These are phyloP conservation scores for Populus trichocarpa DNA, from an alignment of 441 rosid genomes.

Conservation along the genomic window DNA sequence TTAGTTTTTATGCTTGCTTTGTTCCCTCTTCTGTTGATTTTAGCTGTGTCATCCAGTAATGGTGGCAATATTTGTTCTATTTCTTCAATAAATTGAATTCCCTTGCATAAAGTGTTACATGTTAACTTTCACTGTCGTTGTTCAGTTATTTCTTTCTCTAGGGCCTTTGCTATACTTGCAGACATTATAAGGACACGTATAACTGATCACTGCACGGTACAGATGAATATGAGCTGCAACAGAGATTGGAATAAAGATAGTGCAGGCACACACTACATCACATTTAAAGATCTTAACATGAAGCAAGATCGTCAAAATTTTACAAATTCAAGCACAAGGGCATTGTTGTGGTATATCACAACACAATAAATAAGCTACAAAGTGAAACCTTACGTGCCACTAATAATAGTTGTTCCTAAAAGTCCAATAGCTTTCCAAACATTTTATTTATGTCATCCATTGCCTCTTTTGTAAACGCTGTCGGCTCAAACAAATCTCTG, in stretches of 20 bases:
- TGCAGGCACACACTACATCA: not conserved
- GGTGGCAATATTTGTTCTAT: not conserved
- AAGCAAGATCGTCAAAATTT: conserved; percentile 2
- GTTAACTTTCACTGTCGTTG: not conserved
- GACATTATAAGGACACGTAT: not conserved
- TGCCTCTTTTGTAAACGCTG: conserved; percentile 74
- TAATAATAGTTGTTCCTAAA: conserved; percentile 26
- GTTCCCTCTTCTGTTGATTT: not conserved
- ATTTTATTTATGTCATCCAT: conserved; percentile 81
- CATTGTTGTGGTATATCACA: not conserved
- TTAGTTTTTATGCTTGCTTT: not conserved
- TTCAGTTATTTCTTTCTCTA: not conserved
- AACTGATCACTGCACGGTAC: not conserved
- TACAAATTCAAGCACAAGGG: conserved; percentile 6
- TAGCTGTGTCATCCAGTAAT: not conserved
- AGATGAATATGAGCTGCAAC: not conserved
- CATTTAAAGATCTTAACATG: not conserved
- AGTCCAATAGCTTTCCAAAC: conserved; percentile 79
- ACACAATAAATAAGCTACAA: conserved; percentile 7
- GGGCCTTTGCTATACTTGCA: not conserved
- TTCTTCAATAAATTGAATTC: not conserved
- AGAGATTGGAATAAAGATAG: not conserved
- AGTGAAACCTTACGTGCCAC: not conserved
- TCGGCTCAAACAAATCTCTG: conserved; percentile 68
- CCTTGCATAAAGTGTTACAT: not conserved